Percentiles rank a stretch among this genome's conserved stretches.
These are phyloP conservation scores for Quercus glauca DNA, from an alignment of 306 rosid species.

Conservation along the genomic window DNA sequence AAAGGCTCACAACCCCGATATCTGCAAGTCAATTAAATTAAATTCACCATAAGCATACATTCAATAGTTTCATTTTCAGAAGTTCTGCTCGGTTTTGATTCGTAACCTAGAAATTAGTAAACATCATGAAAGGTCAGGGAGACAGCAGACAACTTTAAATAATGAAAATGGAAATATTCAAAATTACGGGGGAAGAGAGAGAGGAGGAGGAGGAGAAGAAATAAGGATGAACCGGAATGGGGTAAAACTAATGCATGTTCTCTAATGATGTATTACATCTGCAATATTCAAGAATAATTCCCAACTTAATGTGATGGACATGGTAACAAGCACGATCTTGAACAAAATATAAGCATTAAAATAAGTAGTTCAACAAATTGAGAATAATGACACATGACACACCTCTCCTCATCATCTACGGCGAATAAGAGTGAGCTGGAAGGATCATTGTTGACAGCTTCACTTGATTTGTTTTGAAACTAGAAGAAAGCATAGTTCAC, in stretches of 20 bases:
- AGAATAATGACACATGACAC: slow-evolving; percentile 13
- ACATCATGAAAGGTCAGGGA: neutral
- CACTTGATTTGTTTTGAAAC: slow-evolving; percentile 75
- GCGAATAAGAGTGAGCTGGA: slow-evolving; percentile 55
- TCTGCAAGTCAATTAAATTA: slow-evolving; percentile 48
- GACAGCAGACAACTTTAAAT: neutral
- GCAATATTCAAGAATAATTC: neutral
- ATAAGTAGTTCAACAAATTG: too few species aligned
- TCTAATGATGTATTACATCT: neutral
- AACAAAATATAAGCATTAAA: too few species aligned
- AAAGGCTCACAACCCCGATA: slow-evolving; percentile 74
- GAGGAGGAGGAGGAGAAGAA: neutral
- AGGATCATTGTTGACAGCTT: slow-evolving; percentile 50
- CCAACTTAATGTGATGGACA: neutral
- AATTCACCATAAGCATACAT: slow-evolving; percentile 28
- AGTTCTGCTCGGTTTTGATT: neutral
- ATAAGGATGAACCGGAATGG: neutral
- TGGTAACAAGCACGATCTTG: neutral
- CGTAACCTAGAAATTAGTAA: neutral
- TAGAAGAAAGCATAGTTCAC: slow-evolving; percentile 27
- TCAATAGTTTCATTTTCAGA: neutral
- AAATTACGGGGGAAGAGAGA: neutral
- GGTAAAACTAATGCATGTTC: neutral
- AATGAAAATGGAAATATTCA: neutral
- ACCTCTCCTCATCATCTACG: slow-evolving; percentile 81